Conservation (phyloP, 1,139 yeast species). For the Nakaseomyces kungkrabaensis region DNA sequence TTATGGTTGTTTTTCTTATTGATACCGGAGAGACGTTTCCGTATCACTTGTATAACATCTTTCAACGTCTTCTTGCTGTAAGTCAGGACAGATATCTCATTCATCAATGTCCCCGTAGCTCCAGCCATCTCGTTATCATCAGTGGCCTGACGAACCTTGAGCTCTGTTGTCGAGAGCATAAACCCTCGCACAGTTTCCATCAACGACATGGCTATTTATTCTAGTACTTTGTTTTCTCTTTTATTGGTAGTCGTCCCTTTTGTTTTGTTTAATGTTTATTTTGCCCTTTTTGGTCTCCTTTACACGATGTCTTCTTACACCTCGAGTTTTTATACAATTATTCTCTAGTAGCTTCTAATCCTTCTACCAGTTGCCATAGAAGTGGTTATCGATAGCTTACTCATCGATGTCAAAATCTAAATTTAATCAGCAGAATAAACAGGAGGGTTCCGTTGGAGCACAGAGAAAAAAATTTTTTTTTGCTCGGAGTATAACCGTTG, state of each 20-base stretch:
- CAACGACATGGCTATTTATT: conserved; percentile 15
- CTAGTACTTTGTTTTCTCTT: background rate
- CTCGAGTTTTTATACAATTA: background rate
- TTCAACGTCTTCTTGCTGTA: conserved; percentile 25
- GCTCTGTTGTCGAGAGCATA: conserved; percentile 22
- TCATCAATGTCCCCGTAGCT: conserved; percentile 28
- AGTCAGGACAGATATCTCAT: conserved; percentile 27
- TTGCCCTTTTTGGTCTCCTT: background rate
- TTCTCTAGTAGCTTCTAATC: background rate
- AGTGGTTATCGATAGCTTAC: no score
- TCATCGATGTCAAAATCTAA: no score
- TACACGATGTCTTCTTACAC: background rate
- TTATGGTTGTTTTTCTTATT: conserved; percentile 18
- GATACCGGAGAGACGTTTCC: conserved; percentile 19
- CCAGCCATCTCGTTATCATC: conserved; percentile 25
- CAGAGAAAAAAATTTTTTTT: background rate
- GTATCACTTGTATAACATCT: conserved; percentile 24
- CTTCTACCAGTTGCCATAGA: no score
- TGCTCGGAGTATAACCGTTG: background rate
- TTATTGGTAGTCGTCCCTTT: background rate
- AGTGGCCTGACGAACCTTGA: conserved; percentile 25
- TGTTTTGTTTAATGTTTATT: background rate
- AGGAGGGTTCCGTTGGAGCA: no score
- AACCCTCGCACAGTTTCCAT: conserved; percentile 22
- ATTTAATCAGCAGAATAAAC: no score